Evolutionary conservation across 73 alveolate species (phyloP), one percentile per base, ranked within the genome.

Genomic region (Tetrahymena thermophila): DNA sequence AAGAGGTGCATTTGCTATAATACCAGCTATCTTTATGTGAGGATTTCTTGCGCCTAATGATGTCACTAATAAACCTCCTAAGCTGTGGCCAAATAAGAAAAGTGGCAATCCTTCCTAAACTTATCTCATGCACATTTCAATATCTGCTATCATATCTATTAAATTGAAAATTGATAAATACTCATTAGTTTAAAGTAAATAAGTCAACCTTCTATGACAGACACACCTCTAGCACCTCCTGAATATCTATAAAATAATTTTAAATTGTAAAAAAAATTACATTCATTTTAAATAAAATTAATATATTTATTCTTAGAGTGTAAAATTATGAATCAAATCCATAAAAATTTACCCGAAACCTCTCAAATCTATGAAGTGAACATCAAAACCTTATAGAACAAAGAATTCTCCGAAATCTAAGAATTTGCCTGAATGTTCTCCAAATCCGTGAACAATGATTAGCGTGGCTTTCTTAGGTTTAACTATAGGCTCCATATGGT

Each of bases 381-480:
- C 99, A 35, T 95, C 97, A 98, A 94, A 98, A 34, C 98, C 99
- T 94, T 96, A 85, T 85, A 97, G 31, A 8, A 98, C 99, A 85
- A 95, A 98, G 34, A 94, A 93, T 21, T 95, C 95, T 34, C 98
- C 99, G 16, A 95, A 89, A 84, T 97, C 98, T 42, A 96, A 35
- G 55, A 96, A 96, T 43, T 97, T 84, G 43, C 98, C 99, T 35
- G 97, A 85, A 44, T 96, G 97, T 93, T 98, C 99, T 38, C 99
- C 99, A 96, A 97, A 96, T 37, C 99, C 99, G 96, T 98, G 99
- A 55, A 97, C 96, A 21, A 98, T 97, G 28, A 96, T 94, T 5
- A 98, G 35, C 3, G 99, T 93, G 34, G 99, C 99, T 57, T 84
- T 94, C 28, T 94, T 94, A 28, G 89, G 89, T 25, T 71, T 71